Base-by-base conservation (phyloP, 2,329 filamentous ascomycete genomes). In the Aspergillus sp. region DNA sequence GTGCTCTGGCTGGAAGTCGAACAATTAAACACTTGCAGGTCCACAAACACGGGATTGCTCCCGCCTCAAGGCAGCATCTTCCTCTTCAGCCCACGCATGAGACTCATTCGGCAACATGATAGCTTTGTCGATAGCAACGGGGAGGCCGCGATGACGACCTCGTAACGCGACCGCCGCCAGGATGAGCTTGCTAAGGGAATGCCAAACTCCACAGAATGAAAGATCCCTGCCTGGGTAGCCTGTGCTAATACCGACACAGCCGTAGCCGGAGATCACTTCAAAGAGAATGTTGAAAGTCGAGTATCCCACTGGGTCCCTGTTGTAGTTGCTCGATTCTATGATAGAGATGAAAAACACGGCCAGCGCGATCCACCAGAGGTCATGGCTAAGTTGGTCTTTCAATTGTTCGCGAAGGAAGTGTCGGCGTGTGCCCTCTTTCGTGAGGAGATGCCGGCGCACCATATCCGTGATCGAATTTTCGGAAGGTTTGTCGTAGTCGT, bases 291-390 rank as follows among this genome's bases (percentile, higher is more conserved):
- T 87, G 68, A 87, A 87, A 5, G 85, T 81, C 19, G 81, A 82
- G 68, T 81, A 87, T 9, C 64, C 41, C 69, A 81, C 72, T 0
- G 84, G 84, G 53, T 85, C 78, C 5, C 69, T 65, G 1, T 79
- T 72, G 52, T 84, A 85, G 56, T 85, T 80, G 5, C 74, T 71
- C 1, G 82, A 82, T 68, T 89, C 87, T 47, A 87, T 84, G 40
- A 84, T 80, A 53, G 80, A 79, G 55, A 89, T 86, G 33, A 85
- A 69, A 50, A 88, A 77, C 12, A 87, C 79, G 2, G 84, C 83
- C 0, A 88, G 70, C 3, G 84, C 81, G 14, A 89, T 82, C 76
- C 81, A 85, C 86, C 87, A 89, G 15, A 89, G 76, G 65, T 89
- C 87, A 68, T 89, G 85, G 31, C 84, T 83, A 2, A 89, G 79